Percentiles rank a stretch among this genome's conserved stretches.
These are phyloP conservation scores for Wickerhamiella musiphila DNA, from an alignment of 805 yeast genomes.

Conservation along the genomic window DNA sequence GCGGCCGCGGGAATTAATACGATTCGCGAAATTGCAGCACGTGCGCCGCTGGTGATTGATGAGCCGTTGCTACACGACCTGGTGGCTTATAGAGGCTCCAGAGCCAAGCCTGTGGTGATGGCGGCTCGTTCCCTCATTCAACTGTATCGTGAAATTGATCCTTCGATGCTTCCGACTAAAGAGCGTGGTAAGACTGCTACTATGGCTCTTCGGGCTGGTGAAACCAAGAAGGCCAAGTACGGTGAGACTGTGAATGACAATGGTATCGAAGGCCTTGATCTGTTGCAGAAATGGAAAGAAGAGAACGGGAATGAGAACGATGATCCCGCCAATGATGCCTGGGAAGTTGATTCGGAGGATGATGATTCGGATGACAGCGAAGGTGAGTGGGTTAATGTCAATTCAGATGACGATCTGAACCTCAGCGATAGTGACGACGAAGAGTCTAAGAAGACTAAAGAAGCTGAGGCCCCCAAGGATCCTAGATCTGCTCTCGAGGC, in stretches of 20 bases:
- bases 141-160: slow-evolving; percentile 85
- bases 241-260: slow-evolving; percentile 39
- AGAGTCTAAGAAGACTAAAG: slow-evolving; percentile 11
- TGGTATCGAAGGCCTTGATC: slow-evolving; percentile 83
- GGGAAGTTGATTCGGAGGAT: slow-evolving; percentile 37
- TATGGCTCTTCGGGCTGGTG: slow-evolving; percentile 54
- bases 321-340: slow-evolving; percentile 44
- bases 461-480: slow-evolving; percentile 16
- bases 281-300: slow-evolving; percentile 72
- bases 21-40: slow-evolving; percentile 75
- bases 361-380: slow-evolving; percentile 29
- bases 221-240: slow-evolving; percentile 25
- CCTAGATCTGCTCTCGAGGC: slow-evolving; percentile 22
- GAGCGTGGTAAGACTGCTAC: slow-evolving; percentile 90
- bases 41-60: slow-evolving; percentile 92
- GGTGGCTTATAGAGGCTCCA: slow-evolving; percentile 79
- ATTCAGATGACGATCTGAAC: slow-evolving; percentile 33
- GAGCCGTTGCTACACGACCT: slow-evolving; percentile 76
- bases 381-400: slow-evolving; percentile 75
- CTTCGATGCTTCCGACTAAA: slow-evolving; percentile 77
- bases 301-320: slow-evolving; percentile 38
- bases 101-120: slow-evolving; percentile 82
- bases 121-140: slow-evolving; percentile 83
- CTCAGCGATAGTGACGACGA: slow-evolving; percentile 12
- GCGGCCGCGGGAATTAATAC: slow-evolving; percentile 97